Conservation (phyloP, 2,329 filamentous ascomycete genomes). For the Raffaelea ambrosiae region DNA sequence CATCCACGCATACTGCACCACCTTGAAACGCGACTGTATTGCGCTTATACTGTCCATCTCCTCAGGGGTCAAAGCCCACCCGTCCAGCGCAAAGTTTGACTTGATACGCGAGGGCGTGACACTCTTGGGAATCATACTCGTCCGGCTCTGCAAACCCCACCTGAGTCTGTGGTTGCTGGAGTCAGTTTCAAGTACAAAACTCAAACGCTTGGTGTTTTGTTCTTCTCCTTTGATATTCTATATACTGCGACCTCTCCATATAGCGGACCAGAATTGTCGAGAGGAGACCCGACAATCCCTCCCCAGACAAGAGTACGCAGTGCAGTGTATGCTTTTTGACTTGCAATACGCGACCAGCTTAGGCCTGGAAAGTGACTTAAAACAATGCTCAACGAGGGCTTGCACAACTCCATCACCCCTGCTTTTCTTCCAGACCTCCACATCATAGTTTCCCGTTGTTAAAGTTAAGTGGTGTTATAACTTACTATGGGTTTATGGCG, state of each 20-base stretch:
- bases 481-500: too few species aligned
- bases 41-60: constrained; percentile 49
- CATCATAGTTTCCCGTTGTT: too few species aligned
- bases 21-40: constrained; percentile 55
- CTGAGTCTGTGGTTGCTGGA: constrained; percentile 26
- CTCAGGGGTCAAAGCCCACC: constrained; percentile 49
- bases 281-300: constrained; percentile 44
- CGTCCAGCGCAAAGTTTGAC: constrained; percentile 39
- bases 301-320: constrained; percentile 50
- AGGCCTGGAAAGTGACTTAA: constrained; percentile 18
- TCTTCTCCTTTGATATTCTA: too few species aligned
- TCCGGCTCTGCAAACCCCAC: constrained; percentile 39
- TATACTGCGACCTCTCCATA: too few species aligned
- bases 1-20: constrained; percentile 55
- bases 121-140: constrained; percentile 42
- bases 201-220: too few species aligned
- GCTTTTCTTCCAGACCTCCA: too few species aligned
- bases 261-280: constrained; percentile 15
- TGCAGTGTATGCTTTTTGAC: constrained; percentile 51
- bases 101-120: not conserved
- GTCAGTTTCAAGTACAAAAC: constrained; percentile 10
- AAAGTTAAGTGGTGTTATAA: too few species aligned
- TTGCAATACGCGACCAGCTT: constrained; percentile 50
- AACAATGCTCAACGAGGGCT: too few species aligned
- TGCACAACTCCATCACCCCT: too few species aligned